Evolutionary conservation across 140 eudicot genomes (phyloP).

Genomic region (Cichorium intybus): DNA sequence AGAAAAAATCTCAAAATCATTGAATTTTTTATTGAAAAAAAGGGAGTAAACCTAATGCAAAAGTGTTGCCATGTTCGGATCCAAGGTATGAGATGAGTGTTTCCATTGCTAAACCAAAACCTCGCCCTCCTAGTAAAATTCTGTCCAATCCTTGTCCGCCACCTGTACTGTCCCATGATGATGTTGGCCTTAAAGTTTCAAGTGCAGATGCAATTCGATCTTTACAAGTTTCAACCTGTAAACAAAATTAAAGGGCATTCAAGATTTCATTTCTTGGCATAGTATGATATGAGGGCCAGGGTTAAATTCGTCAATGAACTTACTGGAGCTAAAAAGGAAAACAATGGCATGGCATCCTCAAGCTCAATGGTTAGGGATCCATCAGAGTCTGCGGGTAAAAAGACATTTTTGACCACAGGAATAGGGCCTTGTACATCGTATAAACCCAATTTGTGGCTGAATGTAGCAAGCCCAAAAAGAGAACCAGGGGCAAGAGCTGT

Average conservation of each 20-base stretch:
- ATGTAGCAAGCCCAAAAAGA: constrained; percentile 93
- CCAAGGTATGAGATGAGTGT: constrained; percentile 83
- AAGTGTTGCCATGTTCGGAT: constrained; percentile 92
- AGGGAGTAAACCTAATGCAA: constrained; percentile 62
- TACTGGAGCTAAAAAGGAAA: constrained; percentile 98
- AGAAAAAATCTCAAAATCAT: background rate
- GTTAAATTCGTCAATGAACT: constrained; percentile 23
- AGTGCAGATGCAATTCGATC: constrained; percentile 91
- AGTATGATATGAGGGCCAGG: background rate
- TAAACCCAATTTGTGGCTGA: constrained; percentile 93
- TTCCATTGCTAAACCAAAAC: constrained; percentile 95
- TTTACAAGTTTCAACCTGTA: constrained; percentile 92
- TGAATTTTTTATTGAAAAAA: background rate
- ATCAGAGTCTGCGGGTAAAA: constrained; percentile 69
- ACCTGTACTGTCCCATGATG: constrained; percentile 88
- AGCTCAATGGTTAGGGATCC: constrained; percentile 66
- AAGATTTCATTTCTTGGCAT: background rate
- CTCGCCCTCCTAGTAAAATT: constrained; percentile 82
- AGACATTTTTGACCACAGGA: constrained; percentile 94
- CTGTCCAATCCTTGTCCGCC: constrained; percentile 80
- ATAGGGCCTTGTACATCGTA: constrained; percentile 99
- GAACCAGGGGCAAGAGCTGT: constrained; percentile 96
- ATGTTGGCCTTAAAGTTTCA: constrained; percentile 83
- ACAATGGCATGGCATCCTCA: constrained; percentile 95
- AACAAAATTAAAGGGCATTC: constrained; percentile 12